Conservation (phyloP, 2,329 filamentous ascomycete species). For the Colletotrichum incanum region DNA sequence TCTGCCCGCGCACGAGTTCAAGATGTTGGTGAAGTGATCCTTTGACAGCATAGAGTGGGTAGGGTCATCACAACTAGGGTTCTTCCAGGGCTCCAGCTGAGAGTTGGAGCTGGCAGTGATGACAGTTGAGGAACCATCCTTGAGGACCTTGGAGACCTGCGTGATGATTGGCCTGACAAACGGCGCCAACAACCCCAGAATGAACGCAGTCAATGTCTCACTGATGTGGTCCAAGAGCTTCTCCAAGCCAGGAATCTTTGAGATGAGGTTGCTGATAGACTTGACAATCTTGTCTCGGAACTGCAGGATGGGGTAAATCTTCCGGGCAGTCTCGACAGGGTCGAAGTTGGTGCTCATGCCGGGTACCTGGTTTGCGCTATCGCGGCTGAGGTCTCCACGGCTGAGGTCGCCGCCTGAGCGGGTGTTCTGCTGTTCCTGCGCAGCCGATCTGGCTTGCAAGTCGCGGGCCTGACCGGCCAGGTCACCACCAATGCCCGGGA, state of each 20-base stretch:
- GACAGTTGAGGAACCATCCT: constrained; percentile 84
- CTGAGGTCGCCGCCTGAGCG: constrained; percentile 51
- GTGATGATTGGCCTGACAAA: constrained; percentile 95
- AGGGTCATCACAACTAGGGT: constrained; percentile 81
- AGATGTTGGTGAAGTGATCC: constrained; percentile 85
- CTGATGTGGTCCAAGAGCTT: constrained; percentile 93
- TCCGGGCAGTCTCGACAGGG: constrained; percentile 79
- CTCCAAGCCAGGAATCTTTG: constrained; percentile 93
- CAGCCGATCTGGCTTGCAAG: constrained; percentile 73
- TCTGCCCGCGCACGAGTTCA: constrained; percentile 83
- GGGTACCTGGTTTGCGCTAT: constrained; percentile 74
- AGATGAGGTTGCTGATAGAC: constrained; percentile 85
- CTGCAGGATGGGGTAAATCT: constrained; percentile 95
- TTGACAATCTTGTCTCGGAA: constrained; percentile 97
- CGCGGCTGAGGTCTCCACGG: constrained; percentile 56
- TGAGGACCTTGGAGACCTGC: constrained; percentile 85
- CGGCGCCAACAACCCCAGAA: constrained; percentile 90
- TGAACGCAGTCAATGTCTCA: constrained; percentile 92
- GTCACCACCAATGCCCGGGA: constrained; percentile 79
- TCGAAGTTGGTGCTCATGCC: constrained; percentile 86
- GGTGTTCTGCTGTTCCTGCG: constrained; percentile 69
- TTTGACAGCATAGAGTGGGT: constrained; percentile 89
- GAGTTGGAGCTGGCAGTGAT: constrained; percentile 79
- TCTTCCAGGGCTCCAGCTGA: constrained; percentile 86
- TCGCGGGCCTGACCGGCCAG: constrained; percentile 77